Base-by-base conservation (phyloP, 805 yeast species). In the Starmerella bacillaris region DNA sequence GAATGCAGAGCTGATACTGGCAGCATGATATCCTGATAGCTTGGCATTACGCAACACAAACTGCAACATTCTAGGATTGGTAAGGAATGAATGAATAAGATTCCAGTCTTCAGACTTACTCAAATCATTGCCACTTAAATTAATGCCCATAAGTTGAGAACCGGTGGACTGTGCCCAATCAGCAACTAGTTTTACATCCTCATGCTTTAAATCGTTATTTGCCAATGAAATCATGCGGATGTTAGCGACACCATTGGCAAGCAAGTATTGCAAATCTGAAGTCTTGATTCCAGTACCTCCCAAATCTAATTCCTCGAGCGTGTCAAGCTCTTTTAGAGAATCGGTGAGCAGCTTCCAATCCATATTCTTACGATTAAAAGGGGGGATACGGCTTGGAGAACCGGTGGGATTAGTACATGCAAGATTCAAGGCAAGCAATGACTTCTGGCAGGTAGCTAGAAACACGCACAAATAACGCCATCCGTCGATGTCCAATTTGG, bases 381-480 rank as follows among this genome's bases (percentile, higher is more conserved):
- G 36, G 16, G 39, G 30, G 16, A 48, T 37, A 7, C 47, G 32
- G 11, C 29, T 31, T 7, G 48, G 46, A 7, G 40, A 18, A 4
- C 34, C 40, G 11, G 46, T 32, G 27, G 45, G 41, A 38, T 44
- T 43, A 7, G 46, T 43, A 47, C 45, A 53, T 16, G 54, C 40
- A 20, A 55, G 33, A 33, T 47, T 54, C 19, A 55, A 45, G 12
- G 43, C 42, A 5, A 41, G 24, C 19, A 55, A 33, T 6, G 49
- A 31, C 36, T 61, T 65, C 48, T 76, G 77, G 49, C 72, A 60
- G 12, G 20, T 19, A 5, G 78, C 59, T 33, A 83, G 53, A 42
- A 80, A 79, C 63, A 75, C 74, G 51, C 92, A 78, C 30, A 84
- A 58, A 31, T 69, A 58, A 40, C 69, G 65, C 96, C 96, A 84